Conservation (phyloP, 352 stramenopile genomes). For the Phytopythium aichiense region DNA sequence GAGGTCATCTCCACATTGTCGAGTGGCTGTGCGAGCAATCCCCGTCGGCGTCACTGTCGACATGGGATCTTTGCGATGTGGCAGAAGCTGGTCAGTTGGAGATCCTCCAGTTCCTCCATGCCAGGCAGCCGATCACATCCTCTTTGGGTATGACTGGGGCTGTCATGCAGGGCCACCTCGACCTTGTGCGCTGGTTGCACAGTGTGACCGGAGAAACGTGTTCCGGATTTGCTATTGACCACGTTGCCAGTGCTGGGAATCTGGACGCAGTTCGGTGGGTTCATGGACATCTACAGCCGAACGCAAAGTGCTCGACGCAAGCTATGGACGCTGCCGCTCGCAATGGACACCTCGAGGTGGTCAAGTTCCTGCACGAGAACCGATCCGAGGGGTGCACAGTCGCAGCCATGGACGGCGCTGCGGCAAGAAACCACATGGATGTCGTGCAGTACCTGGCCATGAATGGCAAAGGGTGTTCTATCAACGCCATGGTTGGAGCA, state of each 20-base stretch:
- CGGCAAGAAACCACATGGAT: slow-evolving; percentile 23
- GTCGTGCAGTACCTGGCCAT: slow-evolving; percentile 26
- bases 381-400: slow-evolving; percentile 23
- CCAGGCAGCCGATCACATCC: not conserved
- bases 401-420: slow-evolving; percentile 27
- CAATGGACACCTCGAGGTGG: slow-evolving; percentile 23
- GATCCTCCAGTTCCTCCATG: not conserved
- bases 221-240: not conserved
- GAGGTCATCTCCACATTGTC: not conserved
- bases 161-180: not conserved
- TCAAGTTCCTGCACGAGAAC: slow-evolving; percentile 28
- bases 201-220: no score
- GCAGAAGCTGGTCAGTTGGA: not conserved
- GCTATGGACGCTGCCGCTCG: slow-evolving; percentile 24
- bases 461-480: slow-evolving; percentile 26
- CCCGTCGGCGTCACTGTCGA: not conserved
- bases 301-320: not conserved
- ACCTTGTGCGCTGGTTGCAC: not conserved
- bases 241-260: not conserved
- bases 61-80: no score
- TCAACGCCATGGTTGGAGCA: slow-evolving; percentile 17
- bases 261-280: not conserved
- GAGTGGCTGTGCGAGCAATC: not conserved
- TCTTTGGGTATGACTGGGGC: not conserved
- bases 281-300: not conserved